Percentiles rank a stretch among this genome's conserved stretches.
Evolutionary conservation across 1,284 basidiomycete species (phyloP).

Genomic region (Tremellales sp.): DNA sequence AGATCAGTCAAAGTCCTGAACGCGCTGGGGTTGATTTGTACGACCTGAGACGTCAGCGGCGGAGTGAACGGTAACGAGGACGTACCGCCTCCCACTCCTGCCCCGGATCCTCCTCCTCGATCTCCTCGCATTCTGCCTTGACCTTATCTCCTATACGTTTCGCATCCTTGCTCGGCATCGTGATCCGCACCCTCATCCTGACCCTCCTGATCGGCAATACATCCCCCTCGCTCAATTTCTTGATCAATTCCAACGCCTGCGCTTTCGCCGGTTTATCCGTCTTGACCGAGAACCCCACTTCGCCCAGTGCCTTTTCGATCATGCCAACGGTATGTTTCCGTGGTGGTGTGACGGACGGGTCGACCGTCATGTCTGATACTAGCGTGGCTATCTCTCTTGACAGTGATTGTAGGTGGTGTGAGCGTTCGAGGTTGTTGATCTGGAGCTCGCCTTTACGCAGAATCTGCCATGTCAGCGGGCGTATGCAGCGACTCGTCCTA

Average conservation of each 20-base stretch:
- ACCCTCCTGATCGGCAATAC: constrained; percentile 84
- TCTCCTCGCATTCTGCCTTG: constrained; percentile 66
- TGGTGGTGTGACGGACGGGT: constrained; percentile 68
- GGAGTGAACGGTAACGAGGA: constrained; percentile 12
- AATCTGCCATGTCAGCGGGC: constrained; percentile 61
- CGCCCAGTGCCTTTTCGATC: constrained; percentile 96
- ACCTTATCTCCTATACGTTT: constrained; percentile 66
- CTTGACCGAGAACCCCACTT: constrained; percentile 88
- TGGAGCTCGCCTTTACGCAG: constrained; percentile 94
- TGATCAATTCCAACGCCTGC: constrained; percentile 91
- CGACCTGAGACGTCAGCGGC: constrained; percentile 55
- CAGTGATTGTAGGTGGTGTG: constrained; percentile 76
- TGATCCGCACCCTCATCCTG: constrained; percentile 83
- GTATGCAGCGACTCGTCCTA: too few species aligned
- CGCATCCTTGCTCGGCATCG: constrained; percentile 69
- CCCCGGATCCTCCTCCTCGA: constrained; percentile 78
- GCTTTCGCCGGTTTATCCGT: constrained; percentile 86
- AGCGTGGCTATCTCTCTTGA: constrained; percentile 91
- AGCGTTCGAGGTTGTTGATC: constrained; percentile 93
- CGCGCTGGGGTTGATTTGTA: constrained; percentile 88
- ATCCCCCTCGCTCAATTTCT: constrained; percentile 58
- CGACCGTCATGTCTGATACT: constrained; percentile 91
- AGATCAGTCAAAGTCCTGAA: constrained; percentile 87
- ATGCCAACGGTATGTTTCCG: constrained; percentile 89
- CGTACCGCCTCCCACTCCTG: constrained; percentile 81